These are phyloP conservation scores for Talaromyces pinophilus DNA, from an alignment of 2,329 filamentous ascomycete genomes.

Conservation along the genomic window DNA sequence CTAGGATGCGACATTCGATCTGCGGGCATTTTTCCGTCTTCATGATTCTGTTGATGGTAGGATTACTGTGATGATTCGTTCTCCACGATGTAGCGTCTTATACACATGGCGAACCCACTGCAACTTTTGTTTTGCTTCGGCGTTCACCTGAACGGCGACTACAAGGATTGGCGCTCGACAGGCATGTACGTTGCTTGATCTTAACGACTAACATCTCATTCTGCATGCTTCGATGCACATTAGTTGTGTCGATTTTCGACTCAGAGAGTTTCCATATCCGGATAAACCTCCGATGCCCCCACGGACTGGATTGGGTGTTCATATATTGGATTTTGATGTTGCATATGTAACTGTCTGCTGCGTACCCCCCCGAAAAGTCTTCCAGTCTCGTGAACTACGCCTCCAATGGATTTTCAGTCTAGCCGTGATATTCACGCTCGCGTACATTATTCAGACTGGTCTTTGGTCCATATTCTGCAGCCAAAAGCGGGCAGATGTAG, in stretches of 20 bases:
- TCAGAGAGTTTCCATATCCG: neutral
- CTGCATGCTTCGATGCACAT: neutral
- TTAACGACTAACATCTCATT: neutral
- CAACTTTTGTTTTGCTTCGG: neutral
- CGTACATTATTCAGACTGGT: no score
- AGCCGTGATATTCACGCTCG: neutral
- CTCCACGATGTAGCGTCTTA: neutral
- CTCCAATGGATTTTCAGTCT: neutral
- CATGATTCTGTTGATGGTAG: neutral
- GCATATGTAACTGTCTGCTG: neutral
- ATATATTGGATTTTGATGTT: neutral
- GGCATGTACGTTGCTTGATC: neutral
- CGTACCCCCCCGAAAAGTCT: neutral
- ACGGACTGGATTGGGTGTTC: neutral
- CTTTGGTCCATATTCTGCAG: neutral
- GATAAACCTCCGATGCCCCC: slow-evolving; percentile 9
- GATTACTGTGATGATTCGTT: neutral
- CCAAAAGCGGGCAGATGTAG: neutral
- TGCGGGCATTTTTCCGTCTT: neutral
- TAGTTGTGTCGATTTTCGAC: neutral
- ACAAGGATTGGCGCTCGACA: neutral
- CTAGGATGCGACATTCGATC: neutral
- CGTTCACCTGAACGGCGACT: neutral
- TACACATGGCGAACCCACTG: neutral
- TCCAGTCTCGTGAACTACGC: neutral